Conservation (phyloP, 2,329 filamentous ascomycete species). For the Zymoseptoria crescenta region DNA sequence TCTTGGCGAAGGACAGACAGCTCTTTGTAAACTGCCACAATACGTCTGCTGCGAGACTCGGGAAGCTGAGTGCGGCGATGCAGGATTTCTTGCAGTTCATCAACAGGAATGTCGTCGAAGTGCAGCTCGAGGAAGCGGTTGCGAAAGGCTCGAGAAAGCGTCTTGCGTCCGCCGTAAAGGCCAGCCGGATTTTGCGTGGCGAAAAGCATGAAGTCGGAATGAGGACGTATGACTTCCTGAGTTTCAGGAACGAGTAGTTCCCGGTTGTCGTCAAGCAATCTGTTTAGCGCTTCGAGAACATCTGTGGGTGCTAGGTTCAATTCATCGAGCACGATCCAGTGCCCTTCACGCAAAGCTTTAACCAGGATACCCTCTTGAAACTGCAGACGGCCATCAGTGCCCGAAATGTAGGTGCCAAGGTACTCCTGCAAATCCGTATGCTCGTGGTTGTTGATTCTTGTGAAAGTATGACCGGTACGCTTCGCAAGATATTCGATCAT, state of each 20-base stretch:
- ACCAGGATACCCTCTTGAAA: slow-evolving; percentile 95
- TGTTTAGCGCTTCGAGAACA: slow-evolving; percentile 91
- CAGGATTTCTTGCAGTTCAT: slow-evolving; percentile 85
- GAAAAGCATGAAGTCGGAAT: slow-evolving; percentile 95
- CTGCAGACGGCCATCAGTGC: slow-evolving; percentile 69
- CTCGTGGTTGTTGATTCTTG: slow-evolving; percentile 98
- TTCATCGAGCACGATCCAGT: slow-evolving; percentile 98
- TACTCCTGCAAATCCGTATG: slow-evolving; percentile 98
- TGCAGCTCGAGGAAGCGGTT: slow-evolving; percentile 96
- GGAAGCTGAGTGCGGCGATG: slow-evolving; percentile 83
- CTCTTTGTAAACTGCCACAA: slow-evolving; percentile 90
- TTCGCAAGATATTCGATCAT: slow-evolving; percentile 99
- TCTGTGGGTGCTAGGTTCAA: slow-evolving; percentile 95
- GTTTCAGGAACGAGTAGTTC: slow-evolving; percentile 95
- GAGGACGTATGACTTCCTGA: slow-evolving; percentile 84
- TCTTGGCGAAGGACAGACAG: slow-evolving; percentile 84
- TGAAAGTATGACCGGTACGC: slow-evolving; percentile 90
- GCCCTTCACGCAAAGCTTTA: slow-evolving; percentile 81
- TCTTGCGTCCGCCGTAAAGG: slow-evolving; percentile 88
- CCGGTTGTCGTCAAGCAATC: slow-evolving; percentile 89
- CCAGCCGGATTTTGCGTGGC: slow-evolving; percentile 96
- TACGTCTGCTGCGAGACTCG: slow-evolving; percentile 81
- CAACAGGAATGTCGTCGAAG: slow-evolving; percentile 95
- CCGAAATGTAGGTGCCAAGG: slow-evolving; percentile 86
- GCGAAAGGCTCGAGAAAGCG: slow-evolving; percentile 85